Conservation (phyloP, 2,329 filamentous ascomycete species). For the Exophiala viscosa region DNA sequence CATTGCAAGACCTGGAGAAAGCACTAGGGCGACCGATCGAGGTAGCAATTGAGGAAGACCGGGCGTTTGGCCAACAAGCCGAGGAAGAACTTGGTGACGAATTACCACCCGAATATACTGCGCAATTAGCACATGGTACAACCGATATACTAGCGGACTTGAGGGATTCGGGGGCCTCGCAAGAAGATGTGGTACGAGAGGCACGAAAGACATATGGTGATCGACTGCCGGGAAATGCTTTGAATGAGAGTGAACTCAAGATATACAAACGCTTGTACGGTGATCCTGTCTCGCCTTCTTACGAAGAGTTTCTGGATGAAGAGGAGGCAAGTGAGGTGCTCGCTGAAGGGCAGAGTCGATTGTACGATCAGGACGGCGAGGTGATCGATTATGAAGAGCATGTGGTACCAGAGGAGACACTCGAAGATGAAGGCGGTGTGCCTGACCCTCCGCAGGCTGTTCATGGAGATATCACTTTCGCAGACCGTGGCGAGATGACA, state of each 20-base stretch:
- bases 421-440: slow-evolving; percentile 1
- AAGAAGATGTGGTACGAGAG: slow-evolving; percentile 64
- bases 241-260: slow-evolving; percentile 66
- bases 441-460: background rate
- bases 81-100: background rate
- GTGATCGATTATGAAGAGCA: slow-evolving; percentile 32
- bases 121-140: slow-evolving; percentile 4
- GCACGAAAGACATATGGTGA: slow-evolving; percentile 74
- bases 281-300: slow-evolving; percentile 50
- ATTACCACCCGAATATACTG: background rate
- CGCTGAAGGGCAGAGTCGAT: slow-evolving; percentile 33
- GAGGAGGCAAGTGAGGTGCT: slow-evolving; percentile 32
- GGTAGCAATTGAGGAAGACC: slow-evolving; percentile 22
- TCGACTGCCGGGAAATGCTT: slow-evolving; percentile 66
- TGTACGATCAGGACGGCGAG: slow-evolving; percentile 39
- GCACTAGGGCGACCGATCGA: slow-evolving; percentile 20
- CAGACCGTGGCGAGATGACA: slow-evolving; percentile 5
- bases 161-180: slow-evolving; percentile 33
- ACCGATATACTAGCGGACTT: slow-evolving; percentile 11
- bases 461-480: slow-evolving; percentile 18
- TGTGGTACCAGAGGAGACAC: background rate
- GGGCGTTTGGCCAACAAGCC: background rate
- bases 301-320: slow-evolving; percentile 29
- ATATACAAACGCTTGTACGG: slow-evolving; percentile 82
- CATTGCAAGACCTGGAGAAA: slow-evolving; percentile 18